Evolutionary conservation across 441 rosid species (phyloP).

Genomic region (Populus trichocarpa): DNA sequence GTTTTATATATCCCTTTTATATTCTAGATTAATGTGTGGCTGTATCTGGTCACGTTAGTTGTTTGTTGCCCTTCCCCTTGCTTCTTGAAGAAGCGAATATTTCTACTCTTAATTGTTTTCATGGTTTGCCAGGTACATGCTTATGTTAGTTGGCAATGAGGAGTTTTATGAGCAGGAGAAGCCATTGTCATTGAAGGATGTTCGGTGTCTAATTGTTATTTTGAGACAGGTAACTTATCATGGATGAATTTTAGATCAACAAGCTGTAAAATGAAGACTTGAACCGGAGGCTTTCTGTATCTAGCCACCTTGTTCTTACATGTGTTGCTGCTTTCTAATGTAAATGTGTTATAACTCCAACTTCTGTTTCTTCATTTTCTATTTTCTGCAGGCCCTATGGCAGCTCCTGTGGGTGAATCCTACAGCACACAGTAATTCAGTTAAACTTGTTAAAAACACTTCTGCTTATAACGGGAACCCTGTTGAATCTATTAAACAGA

Average conservation of each 20-base stretch:
- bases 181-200: slow-evolving; percentile 82
- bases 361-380: slow-evolving; percentile 16
- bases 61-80: background rate
- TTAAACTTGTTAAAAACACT: slow-evolving; percentile 40
- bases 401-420: slow-evolving; percentile 90
- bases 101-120: slow-evolving; percentile 3
- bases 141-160: slow-evolving; percentile 90
- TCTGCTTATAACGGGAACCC: slow-evolving; percentile 47
- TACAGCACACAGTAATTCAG: slow-evolving; percentile 39
- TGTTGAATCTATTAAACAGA: slow-evolving; percentile 58
- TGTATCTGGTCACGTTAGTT: background rate
- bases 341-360: background rate
- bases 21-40: background rate
- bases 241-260: slow-evolving; percentile 13
- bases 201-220: slow-evolving; percentile 67
- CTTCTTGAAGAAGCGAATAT: background rate
- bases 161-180: slow-evolving; percentile 97
- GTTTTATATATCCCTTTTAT: background rate
- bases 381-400: slow-evolving; percentile 81
- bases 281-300: slow-evolving; percentile 1
- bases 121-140: slow-evolving; percentile 86
- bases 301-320: background rate
- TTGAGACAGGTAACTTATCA: slow-evolving; percentile 70
- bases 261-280: background rate
- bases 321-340: background rate